Evolutionary conservation across 352 stramenopile genomes (phyloP), one percentile per base, ranked within the genome.

Genomic region (Globisporangium viniferum): DNA sequence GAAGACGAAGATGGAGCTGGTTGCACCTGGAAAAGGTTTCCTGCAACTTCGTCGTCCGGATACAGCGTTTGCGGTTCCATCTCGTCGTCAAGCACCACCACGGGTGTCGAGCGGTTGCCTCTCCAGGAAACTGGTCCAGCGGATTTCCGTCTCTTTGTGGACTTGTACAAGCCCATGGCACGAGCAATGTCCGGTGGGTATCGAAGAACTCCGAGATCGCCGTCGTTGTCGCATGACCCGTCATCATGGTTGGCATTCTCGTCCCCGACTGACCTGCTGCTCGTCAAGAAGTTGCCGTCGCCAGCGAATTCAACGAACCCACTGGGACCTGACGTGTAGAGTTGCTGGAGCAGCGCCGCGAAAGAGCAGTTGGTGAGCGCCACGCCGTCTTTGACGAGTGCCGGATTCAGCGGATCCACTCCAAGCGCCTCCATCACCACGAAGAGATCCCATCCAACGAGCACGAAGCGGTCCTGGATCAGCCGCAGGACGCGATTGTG

Each of bases 391-490:
- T 31, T 31, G 7, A 59, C 54, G 54, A 59, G 54, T 6, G 27
- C 54, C 6, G 53, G 14, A 24, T 33, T 41, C 27, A 59, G 15
- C 15, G 75, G 73, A 67, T 82, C 75, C 35, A 85, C 73, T 1
- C 77, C 79, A 20, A 89, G 72, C 12, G 66, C 70, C 18, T 86
- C 67, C 10, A 73, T 49, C 2, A 64, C 59, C 9, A 84, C 62
- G 27, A 81, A 75, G 3, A 73, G 58, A 12, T 84, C 78, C 72
- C 74, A 83, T 2, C 72, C 78, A 1, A 82, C 69, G 22, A 84
- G 53, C 3, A 73, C 12, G 51, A 76, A 85, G 15, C 75, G 75
- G 8, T 64, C 22, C 31, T 85, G 75, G 18, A 85, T 46, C 8
- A 81, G 53, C 0, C 68, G 66, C 1, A 85, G 64, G 5, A 75